Evolutionary conservation across 2,329 filamentous ascomycete genomes (phyloP).

Genomic region (Ceratocystis albifundus): DNA sequence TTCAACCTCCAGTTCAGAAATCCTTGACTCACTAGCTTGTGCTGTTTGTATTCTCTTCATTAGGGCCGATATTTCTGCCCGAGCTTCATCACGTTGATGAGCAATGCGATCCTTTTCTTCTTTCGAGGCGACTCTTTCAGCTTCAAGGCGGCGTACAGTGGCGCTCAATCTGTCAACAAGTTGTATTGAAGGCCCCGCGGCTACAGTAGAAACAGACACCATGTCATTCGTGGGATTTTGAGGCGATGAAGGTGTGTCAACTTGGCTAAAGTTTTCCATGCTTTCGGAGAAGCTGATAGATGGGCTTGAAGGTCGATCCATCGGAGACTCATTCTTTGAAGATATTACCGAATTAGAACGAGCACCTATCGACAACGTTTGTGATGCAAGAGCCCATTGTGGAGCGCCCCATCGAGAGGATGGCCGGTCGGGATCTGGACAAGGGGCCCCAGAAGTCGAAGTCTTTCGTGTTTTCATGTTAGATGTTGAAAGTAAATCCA

Average conservation of each 20-base stretch:
- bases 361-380: slow-evolving; percentile 6
- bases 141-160: slow-evolving; percentile 79
- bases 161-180: slow-evolving; percentile 94
- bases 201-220: slow-evolving; percentile 78
- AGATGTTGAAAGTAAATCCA: slow-evolving; percentile 14
- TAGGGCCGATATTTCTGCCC: slow-evolving; percentile 77
- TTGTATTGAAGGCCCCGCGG: slow-evolving; percentile 84
- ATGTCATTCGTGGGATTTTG: slow-evolving; percentile 69
- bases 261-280: slow-evolving; percentile 32
- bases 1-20: slow-evolving; percentile 55
- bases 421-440: slow-evolving; percentile 14
- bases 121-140: slow-evolving; percentile 75
- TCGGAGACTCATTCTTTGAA: slow-evolving; percentile 1
- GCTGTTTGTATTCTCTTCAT: slow-evolving; percentile 77
- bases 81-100: slow-evolving; percentile 79
- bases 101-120: slow-evolving; percentile 75
- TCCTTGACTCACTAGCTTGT: slow-evolving; percentile 46
- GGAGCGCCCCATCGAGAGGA: slow-evolving; percentile 13
- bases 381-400: neutral
- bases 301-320: slow-evolving; percentile 9
- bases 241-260: slow-evolving; percentile 48
- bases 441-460: neutral
- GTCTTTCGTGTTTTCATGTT: slow-evolving; percentile 9
- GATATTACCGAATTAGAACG: slow-evolving; percentile 7
- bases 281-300: slow-evolving; percentile 2